Evolutionary conservation across 768 basidiomycete genomes (phyloP).

Genomic region (Lactarius trivialis): DNA sequence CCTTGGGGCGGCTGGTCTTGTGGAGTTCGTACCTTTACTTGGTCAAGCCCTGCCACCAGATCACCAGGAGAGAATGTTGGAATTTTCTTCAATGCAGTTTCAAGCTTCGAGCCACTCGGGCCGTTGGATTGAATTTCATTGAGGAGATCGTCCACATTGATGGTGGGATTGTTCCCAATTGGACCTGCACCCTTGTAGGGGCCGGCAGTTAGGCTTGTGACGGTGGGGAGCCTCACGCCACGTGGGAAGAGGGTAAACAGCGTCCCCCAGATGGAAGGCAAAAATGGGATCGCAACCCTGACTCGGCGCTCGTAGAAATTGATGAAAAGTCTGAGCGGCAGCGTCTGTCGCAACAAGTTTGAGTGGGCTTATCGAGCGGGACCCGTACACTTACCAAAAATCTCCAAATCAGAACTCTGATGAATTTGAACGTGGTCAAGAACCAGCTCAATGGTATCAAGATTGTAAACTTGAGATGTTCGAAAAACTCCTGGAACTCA

Average conservation of each 20-base stretch:
- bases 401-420: neutral
- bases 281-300: constrained; percentile 9
- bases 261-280: constrained; percentile 19
- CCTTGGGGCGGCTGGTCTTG: neutral
- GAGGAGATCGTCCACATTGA: neutral
- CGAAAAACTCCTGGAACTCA: constrained; percentile 1
- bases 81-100: constrained; percentile 10
- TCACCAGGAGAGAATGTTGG: neutral
- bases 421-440: constrained; percentile 6
- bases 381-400: constrained; percentile 4
- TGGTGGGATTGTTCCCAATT: neutral
- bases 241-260: constrained; percentile 13
- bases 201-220: constrained; percentile 13
- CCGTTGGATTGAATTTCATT: neutral
- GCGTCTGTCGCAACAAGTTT: constrained; percentile 2
- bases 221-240: constrained; percentile 12
- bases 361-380: neutral
- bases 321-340: constrained; percentile 13
- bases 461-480: constrained; percentile 12
- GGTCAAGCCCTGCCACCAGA: neutral
- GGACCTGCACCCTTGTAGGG: constrained; percentile 15
- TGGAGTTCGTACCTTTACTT: constrained; percentile 8
- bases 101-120: constrained; percentile 8
- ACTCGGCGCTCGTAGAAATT: constrained; percentile 17
- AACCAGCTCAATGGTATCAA: constrained; percentile 19